Base-by-base conservation (phyloP, 2,329 filamentous ascomycete species). In the Diplodia intermedia region DNA sequence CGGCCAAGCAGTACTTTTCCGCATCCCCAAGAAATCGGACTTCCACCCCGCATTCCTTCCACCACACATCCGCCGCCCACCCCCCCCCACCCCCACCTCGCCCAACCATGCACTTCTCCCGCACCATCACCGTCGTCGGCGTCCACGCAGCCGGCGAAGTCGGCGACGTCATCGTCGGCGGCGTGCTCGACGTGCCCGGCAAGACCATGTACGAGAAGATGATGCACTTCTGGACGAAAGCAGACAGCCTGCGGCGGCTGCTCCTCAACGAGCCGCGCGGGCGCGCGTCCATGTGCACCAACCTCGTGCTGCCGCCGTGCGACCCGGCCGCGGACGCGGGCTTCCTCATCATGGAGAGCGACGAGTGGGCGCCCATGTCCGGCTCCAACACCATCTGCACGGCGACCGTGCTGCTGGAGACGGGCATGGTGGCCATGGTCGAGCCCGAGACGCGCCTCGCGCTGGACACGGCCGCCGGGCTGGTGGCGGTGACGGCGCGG, bases 311-410 rank as follows among this genome's bases (percentile, higher is more conserved):
- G 14, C 40, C 40, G 14, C 40, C 40, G 14, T 43, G 40, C 40
- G 18, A 43, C 2, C 40, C 40, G 1, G 18, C 40, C 15, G 40
- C 40, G 2, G 40, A 43, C 18, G 40, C 40, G 2, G 40, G 40
- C 7, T 52, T 52, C 49, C 20, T 52, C n/a, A 52, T 52, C 49
- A 52, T 26, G 49, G 49, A 52, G 20, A 52, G 49, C 49, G 49
- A 52, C n/a, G 49, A 52, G 49, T 52, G n/a, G n/a, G 49, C n/a
- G 9, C 49, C 49, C 20, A 52, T 52, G 49, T 52, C 49, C 49
- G 49, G 49, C 1, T 52, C 49, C n/a, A 52, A 52, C 49, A 26
- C 49, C 49, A 26, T 52, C 20, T 52, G 49, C 49, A 52, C 49
- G 49, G 23, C 49, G n/a, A 52, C 49, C 0, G 49, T 52, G 9